These are phyloP conservation scores for Cyathus striatus DNA, from an alignment of 768 basidiomycete genomes.

Conservation along the genomic window DNA sequence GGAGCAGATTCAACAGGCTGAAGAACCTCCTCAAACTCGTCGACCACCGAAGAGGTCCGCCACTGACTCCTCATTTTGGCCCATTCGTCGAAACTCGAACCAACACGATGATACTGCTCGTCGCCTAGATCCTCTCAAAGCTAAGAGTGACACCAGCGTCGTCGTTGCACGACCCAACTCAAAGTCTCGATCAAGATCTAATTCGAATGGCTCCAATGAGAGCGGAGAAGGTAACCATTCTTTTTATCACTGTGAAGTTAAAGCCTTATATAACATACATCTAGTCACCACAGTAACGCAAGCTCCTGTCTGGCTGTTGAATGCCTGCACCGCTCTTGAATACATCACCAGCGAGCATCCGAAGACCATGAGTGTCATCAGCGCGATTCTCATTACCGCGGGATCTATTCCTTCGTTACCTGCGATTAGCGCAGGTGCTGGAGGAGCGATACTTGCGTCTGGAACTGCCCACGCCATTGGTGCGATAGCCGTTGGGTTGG, in stretches of 20 bases:
- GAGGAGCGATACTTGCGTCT: conserved; percentile 69
- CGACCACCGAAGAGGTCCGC: conserved; percentile 17
- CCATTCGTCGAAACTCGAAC: conserved; percentile 22
- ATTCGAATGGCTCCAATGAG: conserved; percentile 6
- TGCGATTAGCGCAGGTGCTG: conserved; percentile 61
- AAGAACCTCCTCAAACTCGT: conserved; percentile 6
- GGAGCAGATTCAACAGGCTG: too few species aligned
- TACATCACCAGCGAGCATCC: conserved; percentile 74
- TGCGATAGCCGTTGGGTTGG: conserved; percentile 72
- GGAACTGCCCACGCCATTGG: conserved; percentile 75
- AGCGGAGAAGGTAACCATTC: not conserved
- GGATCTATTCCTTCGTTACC: conserved; percentile 73
- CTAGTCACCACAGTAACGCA: conserved; percentile 42
- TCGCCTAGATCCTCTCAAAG: conserved; percentile 18
- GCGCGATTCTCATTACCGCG: conserved; percentile 75
- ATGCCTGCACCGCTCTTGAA: conserved; percentile 72
- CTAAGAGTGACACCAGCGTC: conserved; percentile 26
- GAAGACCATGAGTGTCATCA: conserved; percentile 65
- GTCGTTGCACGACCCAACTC: conserved; percentile 16
- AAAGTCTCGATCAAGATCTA: conserved; percentile 20
- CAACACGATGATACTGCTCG: too few species aligned
- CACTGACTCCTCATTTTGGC: conserved; percentile 26
- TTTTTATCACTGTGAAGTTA: too few species aligned
- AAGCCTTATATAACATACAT: too few species aligned
- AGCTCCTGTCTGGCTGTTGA: conserved; percentile 72